phyloP scores from a whole-genome alignment of 2,329 filamentous ascomycete species.

The Pseudogymnoascus pannorum region DNA sequence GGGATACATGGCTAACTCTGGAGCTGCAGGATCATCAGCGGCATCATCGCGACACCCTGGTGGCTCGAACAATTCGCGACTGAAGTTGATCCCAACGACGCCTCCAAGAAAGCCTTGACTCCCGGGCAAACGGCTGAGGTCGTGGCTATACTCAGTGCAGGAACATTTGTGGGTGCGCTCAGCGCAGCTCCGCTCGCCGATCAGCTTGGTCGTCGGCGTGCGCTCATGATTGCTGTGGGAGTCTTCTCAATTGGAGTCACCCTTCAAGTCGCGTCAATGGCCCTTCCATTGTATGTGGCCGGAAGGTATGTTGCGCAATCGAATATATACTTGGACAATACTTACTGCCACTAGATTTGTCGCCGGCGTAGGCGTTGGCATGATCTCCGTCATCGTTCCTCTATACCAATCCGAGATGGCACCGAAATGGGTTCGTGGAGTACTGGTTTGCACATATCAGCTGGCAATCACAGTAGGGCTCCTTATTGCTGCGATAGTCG shows the following conservation, averaged over 20 bases:
- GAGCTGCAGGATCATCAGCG: constrained; percentile 52
- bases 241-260: constrained; percentile 67
- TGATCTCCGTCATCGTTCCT: constrained; percentile 33
- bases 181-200: constrained; percentile 65
- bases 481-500: constrained; percentile 38
- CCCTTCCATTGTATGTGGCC: constrained; percentile 51
- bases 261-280: constrained; percentile 59
- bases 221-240: constrained; percentile 56
- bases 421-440: constrained; percentile 34
- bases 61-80: constrained; percentile 57
- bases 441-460: constrained; percentile 38
- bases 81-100: constrained; percentile 32
- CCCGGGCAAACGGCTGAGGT: constrained; percentile 62
- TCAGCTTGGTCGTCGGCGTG: constrained; percentile 45
- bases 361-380: constrained; percentile 36
- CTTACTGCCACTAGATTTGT: constrained; percentile 40
- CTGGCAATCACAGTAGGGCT: constrained; percentile 40
- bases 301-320: constrained; percentile 43
- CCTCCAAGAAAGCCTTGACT: constrained; percentile 28
- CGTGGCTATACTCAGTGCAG: constrained; percentile 75
- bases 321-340: neutral
- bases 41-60: constrained; percentile 63
- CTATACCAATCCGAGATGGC: constrained; percentile 26
- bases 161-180: constrained; percentile 69
- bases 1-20: constrained; percentile 14